phyloP scores from a whole-genome alignment of 2,329 filamentous ascomycete species.

The Monosporascus sp. region DNA sequence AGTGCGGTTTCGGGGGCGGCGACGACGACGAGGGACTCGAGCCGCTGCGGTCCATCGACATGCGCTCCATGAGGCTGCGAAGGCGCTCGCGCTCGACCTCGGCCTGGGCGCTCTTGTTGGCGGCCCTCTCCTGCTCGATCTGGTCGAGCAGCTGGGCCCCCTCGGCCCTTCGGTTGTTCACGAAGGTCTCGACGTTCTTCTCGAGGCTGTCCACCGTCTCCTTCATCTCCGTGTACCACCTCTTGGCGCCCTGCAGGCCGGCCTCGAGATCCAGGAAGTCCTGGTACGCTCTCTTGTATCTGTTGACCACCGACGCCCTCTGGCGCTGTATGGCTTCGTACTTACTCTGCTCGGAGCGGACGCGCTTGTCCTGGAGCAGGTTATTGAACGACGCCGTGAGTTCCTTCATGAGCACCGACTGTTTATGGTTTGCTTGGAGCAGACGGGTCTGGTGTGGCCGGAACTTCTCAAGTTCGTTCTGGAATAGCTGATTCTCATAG shows the following conservation, averaged over 20 bases:
- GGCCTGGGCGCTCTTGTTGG: constrained; percentile 56
- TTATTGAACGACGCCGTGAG: constrained; percentile 82
- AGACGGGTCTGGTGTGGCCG: constrained; percentile 86
- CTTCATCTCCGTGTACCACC: constrained; percentile 93
- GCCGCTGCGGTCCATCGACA: constrained; percentile 67
- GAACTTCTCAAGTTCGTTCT: constrained; percentile 97
- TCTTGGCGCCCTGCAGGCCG: constrained; percentile 80
- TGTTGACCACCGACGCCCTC: constrained; percentile 72
- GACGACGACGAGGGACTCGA: constrained; percentile 36
- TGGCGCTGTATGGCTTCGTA: constrained; percentile 87
- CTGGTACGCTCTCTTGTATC: constrained; percentile 87
- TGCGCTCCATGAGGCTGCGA: constrained; percentile 87
- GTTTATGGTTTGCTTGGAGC: constrained; percentile 91
- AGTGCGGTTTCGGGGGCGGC: constrained; percentile 33
- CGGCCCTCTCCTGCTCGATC: constrained; percentile 75
- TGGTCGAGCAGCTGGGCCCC: constrained; percentile 83
- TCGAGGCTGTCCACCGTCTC: constrained; percentile 87
- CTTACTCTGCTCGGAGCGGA: constrained; percentile 89
- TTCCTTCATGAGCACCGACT: constrained; percentile 90
- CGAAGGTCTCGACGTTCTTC: constrained; percentile 95
- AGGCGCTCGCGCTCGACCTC: constrained; percentile 84
- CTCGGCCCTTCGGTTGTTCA: constrained; percentile 88
- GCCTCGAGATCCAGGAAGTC: constrained; percentile 87
- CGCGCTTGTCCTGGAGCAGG: constrained; percentile 87
- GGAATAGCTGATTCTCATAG: constrained; percentile 88